phyloP scores from a whole-genome alignment of 768 basidiomycete species.

The Amanita pseudoporphyria region DNA sequence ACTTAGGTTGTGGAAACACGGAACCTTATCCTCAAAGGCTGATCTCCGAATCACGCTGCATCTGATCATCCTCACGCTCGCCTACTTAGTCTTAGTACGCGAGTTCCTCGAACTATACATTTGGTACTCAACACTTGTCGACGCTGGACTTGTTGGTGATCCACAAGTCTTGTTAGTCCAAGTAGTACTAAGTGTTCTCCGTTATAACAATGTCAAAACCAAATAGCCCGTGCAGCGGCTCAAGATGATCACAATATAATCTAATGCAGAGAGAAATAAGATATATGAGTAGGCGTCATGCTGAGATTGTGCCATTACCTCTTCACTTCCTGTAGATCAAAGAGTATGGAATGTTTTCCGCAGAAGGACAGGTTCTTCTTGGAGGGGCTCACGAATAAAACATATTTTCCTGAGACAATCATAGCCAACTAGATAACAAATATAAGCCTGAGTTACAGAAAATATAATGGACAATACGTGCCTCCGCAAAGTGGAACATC shows the following conservation, averaged over 20 bases:
- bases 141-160: no score
- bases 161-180: no score
- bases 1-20: no score
- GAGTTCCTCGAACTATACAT: no score
- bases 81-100: no score
- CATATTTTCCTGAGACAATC: constrained; percentile 21
- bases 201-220: constrained; percentile 34
- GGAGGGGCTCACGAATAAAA: constrained; percentile 39
- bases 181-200: no score
- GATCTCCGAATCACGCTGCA: no score
- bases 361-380: constrained; percentile 28
- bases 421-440: constrained; percentile 19
- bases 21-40: no score
- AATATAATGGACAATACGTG: constrained; percentile 11
- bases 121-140: no score
- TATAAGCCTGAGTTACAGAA: neutral
- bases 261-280: constrained; percentile 15
- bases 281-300: neutral
- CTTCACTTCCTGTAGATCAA: constrained; percentile 25
- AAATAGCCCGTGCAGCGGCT: constrained; percentile 28
- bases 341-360: constrained; percentile 20
- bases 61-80: no score
- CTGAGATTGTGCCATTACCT: constrained; percentile 15
- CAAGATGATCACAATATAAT: constrained; percentile 32
- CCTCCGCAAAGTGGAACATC: constrained; percentile 45